Base-by-base conservation (phyloP, 192 early-diverging fungal genomes). In the Mortierella alpina region DNA sequence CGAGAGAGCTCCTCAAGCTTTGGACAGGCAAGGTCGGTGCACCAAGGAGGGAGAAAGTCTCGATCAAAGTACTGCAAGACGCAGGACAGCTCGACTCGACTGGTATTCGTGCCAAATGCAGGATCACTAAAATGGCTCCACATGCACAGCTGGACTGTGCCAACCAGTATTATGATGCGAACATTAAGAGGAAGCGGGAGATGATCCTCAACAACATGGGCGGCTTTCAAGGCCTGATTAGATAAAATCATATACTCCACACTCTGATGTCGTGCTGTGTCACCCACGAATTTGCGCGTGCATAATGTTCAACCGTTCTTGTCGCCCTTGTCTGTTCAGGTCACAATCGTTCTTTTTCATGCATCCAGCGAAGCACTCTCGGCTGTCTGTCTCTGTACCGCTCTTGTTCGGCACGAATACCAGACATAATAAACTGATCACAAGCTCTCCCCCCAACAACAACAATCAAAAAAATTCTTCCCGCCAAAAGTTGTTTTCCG, bases 161-260 rank as follows among this genome's bases (percentile, higher is more conserved):
- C 23, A 72, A 80, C n/a, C 3, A 44, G 22, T 80, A 72, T 46
- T 80, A 80, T 51, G 77, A 80, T 44, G 15, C 51, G 0, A 31
- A 80, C 22, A 70, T 80, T 17, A 72, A 66, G 59, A 72, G 68
- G 70, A 80, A 63, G 47, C 77, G 77, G 12, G 77, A 80, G 54
- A 18, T 66, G n/a, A 12, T 79, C 14, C 23, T 67, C 10, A 68
- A 22, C 53, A 63, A 8, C 50, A 45, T 75, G 42, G 58, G 53
- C n/a, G 66, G 66, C 18, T 46, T 63, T 44, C 39, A 62, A 20
- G 42, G 56, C 11, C 31, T 74, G 49, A 31, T 66, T 42, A 50
- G 72, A 44, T 74, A 61, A 39, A 60, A 20, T 20, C 8, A 11
- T 62, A 31, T 31, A 31, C 31, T 31, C 31, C 31, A 31, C 31